phyloP scores from a whole-genome alignment of 768 basidiomycete genomes.

The Tremella mesenterica region DNA sequence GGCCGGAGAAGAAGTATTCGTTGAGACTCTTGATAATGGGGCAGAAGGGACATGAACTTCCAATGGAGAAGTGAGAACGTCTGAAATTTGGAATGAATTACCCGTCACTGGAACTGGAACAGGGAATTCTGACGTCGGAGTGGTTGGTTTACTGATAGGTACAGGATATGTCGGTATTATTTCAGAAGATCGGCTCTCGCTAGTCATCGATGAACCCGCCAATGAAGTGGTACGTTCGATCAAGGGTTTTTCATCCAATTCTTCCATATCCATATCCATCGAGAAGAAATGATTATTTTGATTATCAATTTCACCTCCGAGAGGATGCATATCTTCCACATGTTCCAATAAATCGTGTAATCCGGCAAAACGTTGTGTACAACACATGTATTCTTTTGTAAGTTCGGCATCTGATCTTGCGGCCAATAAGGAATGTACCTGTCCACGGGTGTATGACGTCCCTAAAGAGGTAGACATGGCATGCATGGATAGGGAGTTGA shows the following conservation, averaged over 20 bases:
- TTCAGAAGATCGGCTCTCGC: conserved; percentile 14
- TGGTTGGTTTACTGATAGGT: conserved; percentile 26
- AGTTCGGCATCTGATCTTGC: conserved; percentile 34
- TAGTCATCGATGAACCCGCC: conserved; percentile 8
- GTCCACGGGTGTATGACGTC: conserved; percentile 25
- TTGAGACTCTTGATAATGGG: conserved; percentile 10
- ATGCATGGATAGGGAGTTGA: conserved; percentile 34
- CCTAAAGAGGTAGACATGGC: conserved; percentile 17
- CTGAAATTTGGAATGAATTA: too few relatives aligned
- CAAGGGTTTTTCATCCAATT: conserved; percentile 13
- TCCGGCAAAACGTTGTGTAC: conserved; percentile 29
- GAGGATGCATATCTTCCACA: conserved; percentile 39
- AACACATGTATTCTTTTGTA: conserved; percentile 37
- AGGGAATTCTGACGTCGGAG: conserved; percentile 20
- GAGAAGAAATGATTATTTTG: conserved; percentile 20
- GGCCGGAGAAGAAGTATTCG: conserved; percentile 29
- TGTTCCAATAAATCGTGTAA: conserved; percentile 42
- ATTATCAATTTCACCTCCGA: conserved; percentile 23
- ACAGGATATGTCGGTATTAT: conserved; percentile 16
- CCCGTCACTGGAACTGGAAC: conserved; percentile 14
- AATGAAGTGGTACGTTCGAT: conserved; percentile 6
- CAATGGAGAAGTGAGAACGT: conserved; percentile 30
- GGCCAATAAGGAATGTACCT: conserved; percentile 27
- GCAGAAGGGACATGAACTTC: conserved; percentile 2
- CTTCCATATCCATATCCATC: conserved; percentile 37